Evolutionary conservation across 805 yeast species (phyloP), one percentile per base, ranked within the genome.

Genomic region (Wickerhamomyces chaumierensis): DNA sequence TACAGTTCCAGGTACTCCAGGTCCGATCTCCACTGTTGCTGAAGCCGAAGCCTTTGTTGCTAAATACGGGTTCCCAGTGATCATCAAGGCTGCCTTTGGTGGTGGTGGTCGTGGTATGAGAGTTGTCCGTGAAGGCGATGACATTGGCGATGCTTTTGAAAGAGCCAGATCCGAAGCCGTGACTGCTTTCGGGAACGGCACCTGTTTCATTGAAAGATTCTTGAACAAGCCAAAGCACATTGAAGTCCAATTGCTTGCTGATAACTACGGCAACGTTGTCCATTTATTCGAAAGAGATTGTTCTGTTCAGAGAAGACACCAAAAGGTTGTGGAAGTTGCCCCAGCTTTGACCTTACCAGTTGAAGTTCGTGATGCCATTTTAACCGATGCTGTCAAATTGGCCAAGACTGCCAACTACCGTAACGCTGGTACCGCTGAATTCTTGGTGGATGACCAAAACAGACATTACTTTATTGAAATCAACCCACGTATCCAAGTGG

Each of bases 81-180:
- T 90, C 63, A 87, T 90, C 65, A 90, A 90, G 66, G 98, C 98
- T 35, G 98, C 98, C 31, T 92, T 83, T 57, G 98, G 98, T 61
- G 98, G 98, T 66, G 98, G 98, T 71, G 98, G 98, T 58, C 79
- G 97, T 66, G 98, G 98, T 74, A 92, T 90, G 97, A 80, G 98
- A 68, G 98, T 90, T 37, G 98, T 90, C 34, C 73, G 94, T 56
- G 96, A 90, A 63, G 96, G 96, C 53, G 98, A 92, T 52, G 85
- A 80, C 60, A 75, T 90, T 42, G 80, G 59, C 35, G 96, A 90
- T 59, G 96, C 97, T 29, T 90, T 92, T 68, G 65, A 71, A 54
- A 81, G 98, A 65, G 97, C 97, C 28, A 76, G 81, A 23, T 82
- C 95, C 34, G 98, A 90, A 69, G 97, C 97, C 43, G 71, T 77